These are phyloP conservation scores for Colletotrichum zoysiae DNA, from an alignment of 2,329 filamentous ascomycete genomes.

Conservation along the genomic window DNA sequence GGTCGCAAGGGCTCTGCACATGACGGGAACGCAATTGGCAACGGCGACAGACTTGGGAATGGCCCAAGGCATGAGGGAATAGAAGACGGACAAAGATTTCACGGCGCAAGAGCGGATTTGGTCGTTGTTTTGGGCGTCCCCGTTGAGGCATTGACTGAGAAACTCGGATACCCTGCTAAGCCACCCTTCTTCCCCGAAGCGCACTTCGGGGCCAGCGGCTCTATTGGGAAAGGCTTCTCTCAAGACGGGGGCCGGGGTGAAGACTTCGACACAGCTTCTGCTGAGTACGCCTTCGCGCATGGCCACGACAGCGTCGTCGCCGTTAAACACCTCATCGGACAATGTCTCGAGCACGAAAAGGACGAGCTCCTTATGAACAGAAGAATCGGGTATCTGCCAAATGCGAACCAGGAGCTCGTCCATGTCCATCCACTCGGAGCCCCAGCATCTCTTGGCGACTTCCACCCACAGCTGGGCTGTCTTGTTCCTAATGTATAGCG, in stretches of 20 bases:
- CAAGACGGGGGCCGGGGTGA: slow-evolving; percentile 83
- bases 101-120: slow-evolving; percentile 78
- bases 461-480: slow-evolving; percentile 95
- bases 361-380: slow-evolving; percentile 84
- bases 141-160: slow-evolving; percentile 78
- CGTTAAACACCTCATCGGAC: slow-evolving; percentile 93
- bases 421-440: slow-evolving; percentile 94
- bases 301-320: slow-evolving; percentile 88
- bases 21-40: slow-evolving; percentile 75
- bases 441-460: slow-evolving; percentile 93
- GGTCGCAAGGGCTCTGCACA: slow-evolving; percentile 78
- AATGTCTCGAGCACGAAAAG: slow-evolving; percentile 90
- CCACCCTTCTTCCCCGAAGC: slow-evolving; percentile 89
- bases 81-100: slow-evolving; percentile 81
- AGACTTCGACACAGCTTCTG: slow-evolving; percentile 92
- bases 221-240: slow-evolving; percentile 81
- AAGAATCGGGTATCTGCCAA: slow-evolving; percentile 78
- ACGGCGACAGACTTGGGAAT: slow-evolving; percentile 84
- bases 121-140: slow-evolving; percentile 73
- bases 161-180: slow-evolving; percentile 81
- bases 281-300: slow-evolving; percentile 87
- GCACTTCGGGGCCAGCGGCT: slow-evolving; percentile 75
- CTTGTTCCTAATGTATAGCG: slow-evolving; percentile 90
- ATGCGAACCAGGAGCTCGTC: slow-evolving; percentile 84
- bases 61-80: slow-evolving; percentile 87